phyloP scores from a whole-genome alignment of 306 rosid species.

The Cucumis melo region DNA sequence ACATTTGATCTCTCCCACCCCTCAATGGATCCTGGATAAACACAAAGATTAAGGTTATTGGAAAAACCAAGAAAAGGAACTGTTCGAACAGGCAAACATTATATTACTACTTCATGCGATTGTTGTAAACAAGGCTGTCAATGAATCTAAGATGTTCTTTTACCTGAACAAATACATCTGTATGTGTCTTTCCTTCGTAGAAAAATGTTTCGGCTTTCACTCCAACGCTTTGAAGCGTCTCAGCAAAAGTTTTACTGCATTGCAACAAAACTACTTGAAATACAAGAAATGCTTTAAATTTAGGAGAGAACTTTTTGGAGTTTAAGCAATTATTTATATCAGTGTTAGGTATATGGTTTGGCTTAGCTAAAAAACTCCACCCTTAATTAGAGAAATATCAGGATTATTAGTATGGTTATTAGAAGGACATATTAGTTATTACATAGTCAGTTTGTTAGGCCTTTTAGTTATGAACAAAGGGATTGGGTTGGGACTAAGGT shows the following conservation, averaged over 20 bases:
- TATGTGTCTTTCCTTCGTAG: constrained; percentile 86
- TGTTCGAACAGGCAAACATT: not conserved
- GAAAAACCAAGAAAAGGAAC: not conserved
- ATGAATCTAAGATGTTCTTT: not conserved
- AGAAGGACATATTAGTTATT: no score
- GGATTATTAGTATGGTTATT: no score
- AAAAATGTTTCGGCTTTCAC: constrained; percentile 56
- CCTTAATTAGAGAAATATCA: no score
- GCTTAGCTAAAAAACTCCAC: not conserved
- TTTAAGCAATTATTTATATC: not conserved
- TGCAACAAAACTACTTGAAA: not conserved
- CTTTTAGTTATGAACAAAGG: no score
- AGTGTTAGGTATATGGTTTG: not conserved
- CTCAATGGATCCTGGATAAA: constrained; percentile 78
- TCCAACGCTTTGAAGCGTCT: constrained; percentile 61
- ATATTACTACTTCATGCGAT: not conserved
- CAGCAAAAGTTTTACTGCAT: constrained; percentile 56
- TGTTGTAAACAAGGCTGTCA: not conserved
- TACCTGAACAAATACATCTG: constrained; percentile 95
- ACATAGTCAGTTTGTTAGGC: no score
- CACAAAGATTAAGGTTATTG: not conserved
- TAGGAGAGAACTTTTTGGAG: not conserved
- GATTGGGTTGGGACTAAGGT: no score
- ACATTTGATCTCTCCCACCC: constrained; percentile 76
- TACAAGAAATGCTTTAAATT: not conserved